Conservation (phyloP, 129 eudicot genomes). For the Flaveria linearis region DNA sequence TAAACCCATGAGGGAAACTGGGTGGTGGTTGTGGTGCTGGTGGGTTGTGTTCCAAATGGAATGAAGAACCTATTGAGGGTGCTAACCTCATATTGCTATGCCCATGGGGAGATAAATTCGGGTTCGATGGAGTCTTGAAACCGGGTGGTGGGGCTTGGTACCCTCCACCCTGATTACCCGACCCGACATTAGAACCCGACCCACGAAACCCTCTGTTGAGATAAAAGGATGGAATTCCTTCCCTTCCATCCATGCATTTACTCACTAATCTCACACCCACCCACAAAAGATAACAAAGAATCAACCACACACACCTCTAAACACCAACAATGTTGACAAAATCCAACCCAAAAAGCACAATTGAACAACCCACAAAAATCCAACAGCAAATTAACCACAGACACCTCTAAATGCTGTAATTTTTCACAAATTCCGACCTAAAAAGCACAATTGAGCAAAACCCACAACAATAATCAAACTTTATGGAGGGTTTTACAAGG, state of each 20-base stretch:
- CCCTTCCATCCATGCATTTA: constrained; percentile 99
- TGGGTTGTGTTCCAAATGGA: constrained; percentile 56
- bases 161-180: constrained; percentile 46
- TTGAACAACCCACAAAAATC: constrained; percentile 37
- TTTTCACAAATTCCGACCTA: constrained; percentile 16
- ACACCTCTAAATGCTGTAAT: constrained; percentile 22
- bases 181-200: constrained; percentile 48
- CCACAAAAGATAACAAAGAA: constrained; percentile 23
- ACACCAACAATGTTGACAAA: background rate
- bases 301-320: constrained; percentile 20
- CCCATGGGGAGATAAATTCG: constrained; percentile 53
- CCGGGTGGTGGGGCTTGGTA: constrained; percentile 54
- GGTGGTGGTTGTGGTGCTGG: constrained; percentile 30
- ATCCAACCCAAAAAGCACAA: constrained; percentile 36
- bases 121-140: constrained; percentile 52
- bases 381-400: constrained; percentile 16
- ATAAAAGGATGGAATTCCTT: constrained; percentile 83
- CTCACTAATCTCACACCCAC: constrained; percentile 39
- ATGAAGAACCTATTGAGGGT: constrained; percentile 50
- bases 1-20: constrained; percentile 47
- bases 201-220: constrained; percentile 71
- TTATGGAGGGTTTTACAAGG: constrained; percentile 52
- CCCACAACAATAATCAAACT: constrained; percentile 23
- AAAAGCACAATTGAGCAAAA: constrained; percentile 36
- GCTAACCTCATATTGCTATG: constrained; percentile 44